phyloP scores from a whole-genome alignment of 805 yeast genomes.

The Candida pseudofarinosa region DNA sequence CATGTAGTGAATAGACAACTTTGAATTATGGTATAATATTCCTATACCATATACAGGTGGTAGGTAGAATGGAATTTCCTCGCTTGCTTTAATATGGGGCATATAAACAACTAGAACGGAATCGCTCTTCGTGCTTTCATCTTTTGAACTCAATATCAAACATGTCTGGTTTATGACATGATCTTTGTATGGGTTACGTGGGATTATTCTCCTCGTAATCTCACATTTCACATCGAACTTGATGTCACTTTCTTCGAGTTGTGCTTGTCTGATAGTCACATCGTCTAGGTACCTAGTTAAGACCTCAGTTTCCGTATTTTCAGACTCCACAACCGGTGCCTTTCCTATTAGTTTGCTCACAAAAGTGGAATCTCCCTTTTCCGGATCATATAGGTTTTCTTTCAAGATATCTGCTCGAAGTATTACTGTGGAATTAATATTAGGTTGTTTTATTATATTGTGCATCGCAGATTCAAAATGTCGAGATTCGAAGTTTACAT shows the following conservation, averaged over 20 bases:
- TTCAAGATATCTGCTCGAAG: conserved; percentile 78
- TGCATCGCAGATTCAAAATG: conserved; percentile 77
- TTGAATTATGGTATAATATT: conserved; percentile 45
- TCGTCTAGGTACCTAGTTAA: conserved; percentile 34
- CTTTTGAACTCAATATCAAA: conserved; percentile 36
- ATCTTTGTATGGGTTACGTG: conserved; percentile 87
- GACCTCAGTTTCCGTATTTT: conserved; percentile 14
- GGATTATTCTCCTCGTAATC: conserved; percentile 81
- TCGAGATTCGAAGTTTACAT: conserved; percentile 44
- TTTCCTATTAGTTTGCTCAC: conserved; percentile 21
- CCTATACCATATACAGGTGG: conserved; percentile 83
- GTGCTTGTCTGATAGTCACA: conserved; percentile 25
- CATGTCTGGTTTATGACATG: conserved; percentile 83
- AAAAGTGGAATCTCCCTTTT: conserved; percentile 26
- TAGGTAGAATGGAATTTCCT: conserved; percentile 80
- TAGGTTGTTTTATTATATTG: conserved; percentile 76
- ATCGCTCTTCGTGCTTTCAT: conserved; percentile 18
- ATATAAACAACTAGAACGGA: conserved; percentile 64
- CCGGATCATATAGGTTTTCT: conserved; percentile 42
- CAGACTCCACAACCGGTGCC: conserved; percentile 32
- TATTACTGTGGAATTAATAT: conserved; percentile 87
- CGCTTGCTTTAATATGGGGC: conserved; percentile 62
- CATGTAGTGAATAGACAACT: conserved; percentile 68
- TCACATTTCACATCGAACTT: conserved; percentile 37
- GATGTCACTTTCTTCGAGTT: conserved; percentile 18